Evolutionary conservation across 169 alveolate genomes (phyloP), one percentile per base, ranked within the genome.

Genomic region (Eimeria mitis): DNA sequence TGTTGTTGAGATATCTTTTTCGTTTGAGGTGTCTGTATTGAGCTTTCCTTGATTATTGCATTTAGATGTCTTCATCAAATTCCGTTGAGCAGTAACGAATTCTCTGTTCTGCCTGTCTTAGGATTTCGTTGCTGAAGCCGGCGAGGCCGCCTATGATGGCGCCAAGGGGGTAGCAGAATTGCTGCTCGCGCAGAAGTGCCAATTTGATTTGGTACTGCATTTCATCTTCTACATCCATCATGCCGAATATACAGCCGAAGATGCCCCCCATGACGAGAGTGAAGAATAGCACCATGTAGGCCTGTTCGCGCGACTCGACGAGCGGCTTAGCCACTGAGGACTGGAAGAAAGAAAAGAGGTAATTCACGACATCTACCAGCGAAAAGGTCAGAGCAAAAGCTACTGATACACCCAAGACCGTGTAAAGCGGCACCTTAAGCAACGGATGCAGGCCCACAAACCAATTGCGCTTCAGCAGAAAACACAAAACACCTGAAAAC

Each of bases 241-340:
- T 90, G 54, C 99, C 99, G 95, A 98, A 99, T 44, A 99, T 97
- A 89, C 98, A 98, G 42, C 99, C 99, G 85, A 99, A 99, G 34
- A 98, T 90, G 37, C 98, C 99, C 21, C 99, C 99, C 99, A 99
- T 98, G 59, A 98, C 71, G 73, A 99, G 95, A 42, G 99, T 98
- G 70, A 98, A 95, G 59, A 97, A 91, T 31, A 99, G 94, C 65
- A 99, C 98, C 89, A 98, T 91, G 90, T 97, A 97, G 34, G 98
- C 99, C 97, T 98, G 99, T 68, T 98, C 98, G 76, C 91, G 97
- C 1, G 99, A 97, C 92, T 98, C 99, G 31, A 98, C 99, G 79
- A 98, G 92, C n/a, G 99, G 98, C 81, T 98, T 98, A n/a, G 99
- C 97, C 37, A 98, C 97, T 14, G 98, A 79, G 49, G 98, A 96